Evolutionary conservation across 495 filamentous ascomycete genomes (phyloP).

Genomic region (Choiromyces venosus): DNA sequence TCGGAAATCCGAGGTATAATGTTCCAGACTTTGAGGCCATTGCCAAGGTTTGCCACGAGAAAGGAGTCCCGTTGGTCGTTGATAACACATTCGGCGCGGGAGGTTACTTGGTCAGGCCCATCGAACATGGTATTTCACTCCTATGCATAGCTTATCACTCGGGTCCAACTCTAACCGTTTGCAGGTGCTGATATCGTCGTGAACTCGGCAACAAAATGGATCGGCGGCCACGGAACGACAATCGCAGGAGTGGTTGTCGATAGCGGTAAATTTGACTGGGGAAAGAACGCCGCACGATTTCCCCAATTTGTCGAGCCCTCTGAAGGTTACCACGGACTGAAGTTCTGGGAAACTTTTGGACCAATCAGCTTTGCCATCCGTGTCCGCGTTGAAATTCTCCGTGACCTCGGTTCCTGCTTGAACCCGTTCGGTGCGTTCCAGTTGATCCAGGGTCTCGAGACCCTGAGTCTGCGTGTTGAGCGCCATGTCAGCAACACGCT

Average conservation of each 20-base stretch:
- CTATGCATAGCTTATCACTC: background rate
- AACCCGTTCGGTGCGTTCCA: constrained; percentile 97
- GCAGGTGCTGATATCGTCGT: constrained; percentile 77
- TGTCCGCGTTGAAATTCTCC: constrained; percentile 76
- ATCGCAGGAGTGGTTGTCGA: constrained; percentile 88
- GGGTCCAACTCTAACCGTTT: background rate
- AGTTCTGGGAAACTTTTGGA: constrained; percentile 96
- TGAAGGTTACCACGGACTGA: constrained; percentile 90
- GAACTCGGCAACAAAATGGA: constrained; percentile 97
- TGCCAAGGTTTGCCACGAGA: constrained; percentile 69
- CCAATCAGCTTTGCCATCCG: constrained; percentile 75
- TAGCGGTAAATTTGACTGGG: constrained; percentile 96
- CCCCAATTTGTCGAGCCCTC: constrained; percentile 90
- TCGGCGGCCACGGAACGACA: constrained; percentile 94
- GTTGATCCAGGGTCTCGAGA: constrained; percentile 84
- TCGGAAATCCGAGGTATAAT: constrained; percentile 95
- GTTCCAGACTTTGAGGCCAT: constrained; percentile 84
- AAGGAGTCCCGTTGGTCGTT: constrained; percentile 79
- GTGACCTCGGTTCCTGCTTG: constrained; percentile 76
- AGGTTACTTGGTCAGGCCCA: constrained; percentile 82
- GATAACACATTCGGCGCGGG: constrained; percentile 98
- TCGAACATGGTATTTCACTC: constrained; percentile 65
- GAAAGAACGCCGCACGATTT: constrained; percentile 77
- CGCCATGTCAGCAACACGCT: constrained; percentile 82
- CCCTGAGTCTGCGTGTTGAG: constrained; percentile 77